Conservation (phyloP, 371 early-diverging fungal species). For the Mucor indicus region DNA sequence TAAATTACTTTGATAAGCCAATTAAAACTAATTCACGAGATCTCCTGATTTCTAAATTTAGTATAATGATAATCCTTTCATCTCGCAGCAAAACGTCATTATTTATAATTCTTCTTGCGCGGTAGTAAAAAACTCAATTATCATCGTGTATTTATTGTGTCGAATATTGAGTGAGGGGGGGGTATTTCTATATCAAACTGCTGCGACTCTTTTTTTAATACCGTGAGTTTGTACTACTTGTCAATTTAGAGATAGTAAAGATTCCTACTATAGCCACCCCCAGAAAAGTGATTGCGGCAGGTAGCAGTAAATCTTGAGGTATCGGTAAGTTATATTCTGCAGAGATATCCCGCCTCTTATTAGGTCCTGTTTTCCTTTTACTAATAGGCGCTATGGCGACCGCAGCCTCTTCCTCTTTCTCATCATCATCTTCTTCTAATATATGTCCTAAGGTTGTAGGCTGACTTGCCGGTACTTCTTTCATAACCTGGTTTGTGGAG, state of each 20-base stretch:
- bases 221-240: conserved; percentile 10
- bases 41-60: no score
- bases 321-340: conserved; percentile 29
- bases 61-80: no score
- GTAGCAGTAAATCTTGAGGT: conserved; percentile 53
- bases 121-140: no score
- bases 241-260: conserved; percentile 46
- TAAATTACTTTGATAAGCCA: no score
- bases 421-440: conserved; percentile 2
- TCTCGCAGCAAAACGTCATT: no score
- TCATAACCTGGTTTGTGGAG: not conserved
- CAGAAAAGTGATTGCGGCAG: conserved; percentile 56
- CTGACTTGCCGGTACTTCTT: conserved; percentile 10
- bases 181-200: no score
- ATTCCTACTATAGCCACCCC: conserved; percentile 55
- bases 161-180: no score
- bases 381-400: no score
- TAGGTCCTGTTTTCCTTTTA: not conserved
- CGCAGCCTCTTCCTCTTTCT: conserved; percentile 5
- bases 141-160: no score
- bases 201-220: not conserved
- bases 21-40: no score
- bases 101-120: no score
- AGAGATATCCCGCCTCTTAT: conserved; percentile 8
- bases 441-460: conserved; percentile 12